A percentile compares a stretch with the other conserved stretches of the same genome.
phyloP scores from a whole-genome alignment of 1,284 basidiomycete genomes.

The Microstroma glucosiphilum region DNA sequence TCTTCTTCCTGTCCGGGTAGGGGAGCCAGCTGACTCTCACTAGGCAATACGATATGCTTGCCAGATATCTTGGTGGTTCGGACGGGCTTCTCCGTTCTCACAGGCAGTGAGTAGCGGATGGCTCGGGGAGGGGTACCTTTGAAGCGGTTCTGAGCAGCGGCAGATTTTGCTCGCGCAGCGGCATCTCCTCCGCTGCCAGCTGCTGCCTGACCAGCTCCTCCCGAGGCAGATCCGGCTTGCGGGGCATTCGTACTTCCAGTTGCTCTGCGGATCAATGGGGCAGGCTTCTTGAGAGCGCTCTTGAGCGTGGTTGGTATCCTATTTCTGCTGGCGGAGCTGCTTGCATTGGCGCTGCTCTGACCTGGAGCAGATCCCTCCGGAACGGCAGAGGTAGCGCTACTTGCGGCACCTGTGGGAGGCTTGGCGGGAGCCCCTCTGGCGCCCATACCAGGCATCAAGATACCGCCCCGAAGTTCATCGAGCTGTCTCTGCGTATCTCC shows the following conservation, averaged over 20 bases:
- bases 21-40: slow-evolving; percentile 80
- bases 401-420: slow-evolving; percentile 12
- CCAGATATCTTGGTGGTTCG: slow-evolving; percentile 85
- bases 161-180: neutral
- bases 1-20: slow-evolving; percentile 54
- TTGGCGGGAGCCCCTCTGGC: slow-evolving; percentile 16
- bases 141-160: slow-evolving; percentile 22
- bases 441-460: slow-evolving; percentile 30
- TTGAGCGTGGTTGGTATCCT: slow-evolving; percentile 10
- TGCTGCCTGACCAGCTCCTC: slow-evolving; percentile 2
- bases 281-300: slow-evolving; percentile 8
- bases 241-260: neutral
- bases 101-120: slow-evolving; percentile 46
- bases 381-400: neutral
- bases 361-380: neutral
- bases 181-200: neutral
- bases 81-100: slow-evolving; percentile 54
- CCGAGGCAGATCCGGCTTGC: neutral
- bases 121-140: slow-evolving; percentile 47
- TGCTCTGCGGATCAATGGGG: neutral
- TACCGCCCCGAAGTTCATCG: slow-evolving; percentile 28
- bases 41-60: slow-evolving; percentile 83
- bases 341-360: slow-evolving; percentile 9
- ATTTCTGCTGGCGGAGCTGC: slow-evolving; percentile 5
- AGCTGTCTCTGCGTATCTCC: slow-evolving; percentile 34